Percentiles rank a stretch among this genome's conserved stretches.
phyloP scores from a whole-genome alignment of 192 early-diverging fungal species.

The Linnemannia hyalina region DNA sequence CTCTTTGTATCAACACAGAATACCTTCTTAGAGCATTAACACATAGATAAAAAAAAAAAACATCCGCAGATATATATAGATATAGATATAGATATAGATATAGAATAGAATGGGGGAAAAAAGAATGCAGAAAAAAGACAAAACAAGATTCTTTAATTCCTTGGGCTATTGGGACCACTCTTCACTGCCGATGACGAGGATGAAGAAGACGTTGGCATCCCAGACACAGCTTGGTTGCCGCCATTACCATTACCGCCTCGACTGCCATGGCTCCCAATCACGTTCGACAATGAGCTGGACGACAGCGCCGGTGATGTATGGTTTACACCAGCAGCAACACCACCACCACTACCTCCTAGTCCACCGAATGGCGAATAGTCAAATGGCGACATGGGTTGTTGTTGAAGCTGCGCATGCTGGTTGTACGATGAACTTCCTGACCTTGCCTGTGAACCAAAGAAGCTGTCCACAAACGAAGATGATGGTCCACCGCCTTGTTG shows the following conservation, averaged over 20 bases:
- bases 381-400: constrained; percentile 32
- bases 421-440: constrained; percentile 11
- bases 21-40: no score
- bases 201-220: not conserved
- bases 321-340: not conserved
- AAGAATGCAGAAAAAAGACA: not conserved
- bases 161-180: constrained; percentile 1
- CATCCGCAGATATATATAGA: not conserved
- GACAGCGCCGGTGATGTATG: constrained; percentile 7
- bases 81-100: not conserved
- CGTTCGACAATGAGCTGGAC: not conserved
- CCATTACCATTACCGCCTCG: not conserved
- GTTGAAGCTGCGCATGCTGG: constrained; percentile 22
- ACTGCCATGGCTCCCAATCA: constrained; percentile 3
- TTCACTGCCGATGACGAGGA: constrained; percentile 9
- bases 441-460: constrained; percentile 36
- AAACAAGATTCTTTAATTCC: constrained; percentile 12
- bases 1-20: no score
- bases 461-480: constrained; percentile 35
- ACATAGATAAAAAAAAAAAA: no score
- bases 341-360: constrained; percentile 1
- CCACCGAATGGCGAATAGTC: constrained; percentile 37
- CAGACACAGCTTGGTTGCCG: not conserved
- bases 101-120: not conserved
- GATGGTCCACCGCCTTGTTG: constrained; percentile 9